Base-by-base conservation (phyloP, 192 early-diverging fungal genomes). In the Backusella circina region DNA sequence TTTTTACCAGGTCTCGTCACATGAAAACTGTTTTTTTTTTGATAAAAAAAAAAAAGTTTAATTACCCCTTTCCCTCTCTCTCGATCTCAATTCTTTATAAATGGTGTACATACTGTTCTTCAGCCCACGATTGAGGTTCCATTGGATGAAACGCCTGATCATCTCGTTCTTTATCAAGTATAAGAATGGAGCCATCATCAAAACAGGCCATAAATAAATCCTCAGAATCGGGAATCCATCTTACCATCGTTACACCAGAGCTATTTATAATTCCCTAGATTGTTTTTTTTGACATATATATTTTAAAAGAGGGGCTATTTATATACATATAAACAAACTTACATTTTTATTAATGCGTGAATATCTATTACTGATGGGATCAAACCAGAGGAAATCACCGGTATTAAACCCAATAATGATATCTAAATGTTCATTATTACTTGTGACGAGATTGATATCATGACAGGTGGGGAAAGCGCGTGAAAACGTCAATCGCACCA, bases 191-290 rank as follows among this genome's bases (percentile, higher is more conserved):
- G 15, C 97, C 97, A 79, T 98, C 96, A 2, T 88, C 86, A 66
- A 90, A 95, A 1, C 93, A 90, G 1, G 87, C 95, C 82, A 97
- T 89, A 80, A 98, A 99, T 76, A 89, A 80, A 33, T 79, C 92
- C 57, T 95, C 93, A 0, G 94, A 94, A 6, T 89, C 92, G 0
- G 97, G 97, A 67, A 98, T 79, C 96, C 97, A 99, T 82, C 90
- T 90, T 3, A 98, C 86, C 79, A 91, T 90, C 7, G 93, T 93
- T 18, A 97, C 93, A 9, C 87, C 81, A 10, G 88, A 80, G 47
- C 83, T 84, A 57, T 87, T 88, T 57, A 96, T 90, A 5, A 86
- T 80, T 26, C 90, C 90, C 88, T 91, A 75, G 23, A 50, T 57
- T n/a, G n/a, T n/a, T n/a, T 50, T 50, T 51, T 51, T 57, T 57